Evolutionary conservation across 495 filamentous ascomycete genomes (phyloP).

Genomic region (Aspergillus heteromorphus): DNA sequence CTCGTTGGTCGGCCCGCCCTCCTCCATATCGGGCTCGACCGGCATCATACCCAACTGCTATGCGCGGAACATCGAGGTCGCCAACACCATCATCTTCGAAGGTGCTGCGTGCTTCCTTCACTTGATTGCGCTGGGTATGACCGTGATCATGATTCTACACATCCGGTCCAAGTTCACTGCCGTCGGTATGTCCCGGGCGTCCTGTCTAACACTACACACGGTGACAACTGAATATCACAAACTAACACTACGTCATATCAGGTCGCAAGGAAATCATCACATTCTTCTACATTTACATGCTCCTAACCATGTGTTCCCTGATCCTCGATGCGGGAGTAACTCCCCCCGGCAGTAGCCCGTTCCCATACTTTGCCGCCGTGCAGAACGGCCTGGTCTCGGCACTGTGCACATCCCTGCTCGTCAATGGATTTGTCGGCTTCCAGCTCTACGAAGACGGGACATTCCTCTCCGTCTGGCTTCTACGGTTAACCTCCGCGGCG

Average conservation of each 20-base stretch:
- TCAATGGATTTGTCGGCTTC: conserved; percentile 98
- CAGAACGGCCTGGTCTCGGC: conserved; percentile 91
- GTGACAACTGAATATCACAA: background rate
- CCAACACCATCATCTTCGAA: conserved; percentile 98
- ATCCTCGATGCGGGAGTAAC: conserved; percentile 91
- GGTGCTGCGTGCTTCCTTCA: conserved; percentile 88
- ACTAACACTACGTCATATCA: conserved; percentile 24
- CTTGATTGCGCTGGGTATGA: conserved; percentile 88
- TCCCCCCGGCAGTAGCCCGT: conserved; percentile 70
- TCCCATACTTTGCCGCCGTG: conserved; percentile 85
- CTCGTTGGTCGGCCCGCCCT: conserved; percentile 68
- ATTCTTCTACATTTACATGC: conserved; percentile 96
- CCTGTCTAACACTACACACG: background rate
- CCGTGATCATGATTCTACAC: conserved; percentile 92
- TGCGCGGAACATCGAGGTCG: conserved; percentile 89
- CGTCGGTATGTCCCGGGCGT: conserved; percentile 67
- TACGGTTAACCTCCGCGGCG: conserved; percentile 66
- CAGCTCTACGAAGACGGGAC: conserved; percentile 99
- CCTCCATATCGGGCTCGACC: conserved; percentile 56
- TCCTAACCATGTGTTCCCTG: conserved; percentile 81
- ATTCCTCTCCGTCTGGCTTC: conserved; percentile 85
- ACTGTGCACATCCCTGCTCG: conserved; percentile 78
- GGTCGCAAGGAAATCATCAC: conserved; percentile 96
- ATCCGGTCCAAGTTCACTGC: conserved; percentile 97
- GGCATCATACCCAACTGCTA: conserved; percentile 90